phyloP scores from a whole-genome alignment of 192 early-diverging fungal species.

The Coemansia sp. region DNA sequence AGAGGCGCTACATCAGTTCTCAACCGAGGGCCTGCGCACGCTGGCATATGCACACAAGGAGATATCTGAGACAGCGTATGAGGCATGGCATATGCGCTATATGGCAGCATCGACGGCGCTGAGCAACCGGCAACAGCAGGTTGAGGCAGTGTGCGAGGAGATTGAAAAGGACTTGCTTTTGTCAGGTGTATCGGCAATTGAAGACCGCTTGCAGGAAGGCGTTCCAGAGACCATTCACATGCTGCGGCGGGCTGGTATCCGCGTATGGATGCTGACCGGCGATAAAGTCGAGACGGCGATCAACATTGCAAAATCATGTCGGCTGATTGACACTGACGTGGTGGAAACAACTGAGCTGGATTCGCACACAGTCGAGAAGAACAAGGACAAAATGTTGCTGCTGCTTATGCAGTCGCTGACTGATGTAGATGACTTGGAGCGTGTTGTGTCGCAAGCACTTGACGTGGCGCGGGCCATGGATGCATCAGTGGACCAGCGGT shows the following conservation, averaged over 20 bases:
- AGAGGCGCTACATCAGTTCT: conserved; percentile 69
- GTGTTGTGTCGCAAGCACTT: conserved; percentile 24
- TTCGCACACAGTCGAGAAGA: background rate
- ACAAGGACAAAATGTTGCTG: conserved; percentile 23
- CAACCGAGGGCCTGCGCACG: conserved; percentile 80
- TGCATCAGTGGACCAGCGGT: conserved; percentile 38
- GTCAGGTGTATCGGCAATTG: conserved; percentile 85
- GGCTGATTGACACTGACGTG: conserved; percentile 59
- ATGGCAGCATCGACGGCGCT: conserved; percentile 70
- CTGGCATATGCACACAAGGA: conserved; percentile 73
- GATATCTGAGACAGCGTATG: conserved; percentile 65
- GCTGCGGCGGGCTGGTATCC: conserved; percentile 74
- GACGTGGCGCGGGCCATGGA: conserved; percentile 20
- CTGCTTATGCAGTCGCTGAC: conserved; percentile 43
- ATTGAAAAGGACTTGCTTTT: conserved; percentile 75
- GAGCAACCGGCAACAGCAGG: conserved; percentile 59
- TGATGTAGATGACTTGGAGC: conserved; percentile 18
- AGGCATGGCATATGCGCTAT: conserved; percentile 65
- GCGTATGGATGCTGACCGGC: conserved; percentile 90
- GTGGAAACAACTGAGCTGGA: conserved; percentile 37
- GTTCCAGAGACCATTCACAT: conserved; percentile 83
- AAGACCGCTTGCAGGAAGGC: conserved; percentile 83
- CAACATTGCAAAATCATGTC: conserved; percentile 83
- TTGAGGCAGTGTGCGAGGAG: conserved; percentile 68
- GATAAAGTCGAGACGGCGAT: conserved; percentile 91